Conservation (phyloP, 768 basidiomycete genomes). For the Coprinopsis sp. region DNA sequence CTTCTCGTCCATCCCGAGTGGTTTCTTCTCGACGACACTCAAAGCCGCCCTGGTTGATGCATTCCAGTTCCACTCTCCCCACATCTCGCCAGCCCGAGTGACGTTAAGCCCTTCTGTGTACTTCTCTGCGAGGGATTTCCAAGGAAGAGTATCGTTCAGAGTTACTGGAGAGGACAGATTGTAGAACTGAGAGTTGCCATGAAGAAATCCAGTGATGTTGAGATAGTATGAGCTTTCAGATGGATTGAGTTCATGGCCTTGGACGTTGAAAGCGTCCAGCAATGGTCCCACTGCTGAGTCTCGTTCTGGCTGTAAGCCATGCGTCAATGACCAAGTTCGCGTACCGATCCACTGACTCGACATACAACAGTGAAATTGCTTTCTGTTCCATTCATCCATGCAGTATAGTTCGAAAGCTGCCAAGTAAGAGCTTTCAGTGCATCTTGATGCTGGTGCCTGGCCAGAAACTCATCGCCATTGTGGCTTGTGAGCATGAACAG, state of each 20-base stretch:
- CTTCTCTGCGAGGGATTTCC: conserved; percentile 46
- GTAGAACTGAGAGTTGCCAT: conserved; percentile 53
- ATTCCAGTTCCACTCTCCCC: conserved; percentile 71
- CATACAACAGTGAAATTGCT: conserved; percentile 65
- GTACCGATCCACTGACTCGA: conserved; percentile 7
- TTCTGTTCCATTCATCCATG: conserved; percentile 66
- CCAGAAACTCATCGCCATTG: conserved; percentile 61
- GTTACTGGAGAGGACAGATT: conserved; percentile 59
- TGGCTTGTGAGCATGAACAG: conserved; percentile 78
- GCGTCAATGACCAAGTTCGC: neutral
- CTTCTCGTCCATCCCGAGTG: conserved; percentile 31
- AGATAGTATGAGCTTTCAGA: conserved; percentile 54
- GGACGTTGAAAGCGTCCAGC: conserved; percentile 43
- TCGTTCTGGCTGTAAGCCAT: conserved; percentile 38
- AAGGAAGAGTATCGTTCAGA: conserved; percentile 39
- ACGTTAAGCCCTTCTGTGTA: conserved; percentile 48
- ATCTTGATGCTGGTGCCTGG: conserved; percentile 62
- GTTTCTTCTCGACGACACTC: conserved; percentile 59
- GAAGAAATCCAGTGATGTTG: conserved; percentile 78
- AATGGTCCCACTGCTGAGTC: conserved; percentile 42
- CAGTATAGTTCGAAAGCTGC: conserved; percentile 68
- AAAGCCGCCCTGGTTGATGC: conserved; percentile 56
- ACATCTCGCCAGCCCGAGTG: conserved; percentile 42
- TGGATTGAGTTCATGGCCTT: conserved; percentile 42
- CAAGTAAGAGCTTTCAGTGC: conserved; percentile 51